Percentiles rank a stretch among this genome's conserved stretches.
phyloP scores from a whole-genome alignment of 805 yeast genomes.

The Candida boidinii region DNA sequence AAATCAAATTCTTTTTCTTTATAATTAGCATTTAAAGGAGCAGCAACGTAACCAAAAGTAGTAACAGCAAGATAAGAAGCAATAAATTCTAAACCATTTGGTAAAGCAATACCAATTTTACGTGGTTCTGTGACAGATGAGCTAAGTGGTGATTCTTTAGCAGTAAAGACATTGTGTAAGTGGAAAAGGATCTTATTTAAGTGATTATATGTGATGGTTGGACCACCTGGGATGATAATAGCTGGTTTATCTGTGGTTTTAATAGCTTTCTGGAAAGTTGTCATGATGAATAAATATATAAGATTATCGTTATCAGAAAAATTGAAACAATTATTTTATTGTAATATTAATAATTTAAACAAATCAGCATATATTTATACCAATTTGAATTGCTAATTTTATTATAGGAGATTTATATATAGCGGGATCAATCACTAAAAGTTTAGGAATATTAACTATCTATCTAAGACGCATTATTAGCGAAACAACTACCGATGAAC shows the following conservation, averaged over 20 bases:
- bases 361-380: too few species aligned
- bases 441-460: too few species aligned
- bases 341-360: too few species aligned
- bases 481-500: too few species aligned
- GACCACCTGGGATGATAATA: slow-evolving; percentile 36
- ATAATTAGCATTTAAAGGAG: slow-evolving; percentile 62
- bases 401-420: too few species aligned
- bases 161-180: slow-evolving; percentile 38
- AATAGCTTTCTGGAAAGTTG: too few species aligned
- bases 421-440: too few species aligned
- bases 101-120: slow-evolving; percentile 51
- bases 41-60: slow-evolving; percentile 48
- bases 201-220: slow-evolving; percentile 34
- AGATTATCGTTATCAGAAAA: too few species aligned
- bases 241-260: slow-evolving; percentile 34
- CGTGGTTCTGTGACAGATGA: slow-evolving; percentile 23
- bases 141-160: slow-evolving; percentile 32
- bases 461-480: too few species aligned
- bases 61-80: slow-evolving; percentile 50
- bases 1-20: slow-evolving; percentile 55
- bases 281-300: too few species aligned
- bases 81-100: slow-evolving; percentile 52
- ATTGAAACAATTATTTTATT: too few species aligned
- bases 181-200: slow-evolving; percentile 37
- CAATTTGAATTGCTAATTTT: too few species aligned